Evolutionary conservation across 2,329 filamentous ascomycete genomes (phyloP).

Genomic region (Diatrype stigma): DNA sequence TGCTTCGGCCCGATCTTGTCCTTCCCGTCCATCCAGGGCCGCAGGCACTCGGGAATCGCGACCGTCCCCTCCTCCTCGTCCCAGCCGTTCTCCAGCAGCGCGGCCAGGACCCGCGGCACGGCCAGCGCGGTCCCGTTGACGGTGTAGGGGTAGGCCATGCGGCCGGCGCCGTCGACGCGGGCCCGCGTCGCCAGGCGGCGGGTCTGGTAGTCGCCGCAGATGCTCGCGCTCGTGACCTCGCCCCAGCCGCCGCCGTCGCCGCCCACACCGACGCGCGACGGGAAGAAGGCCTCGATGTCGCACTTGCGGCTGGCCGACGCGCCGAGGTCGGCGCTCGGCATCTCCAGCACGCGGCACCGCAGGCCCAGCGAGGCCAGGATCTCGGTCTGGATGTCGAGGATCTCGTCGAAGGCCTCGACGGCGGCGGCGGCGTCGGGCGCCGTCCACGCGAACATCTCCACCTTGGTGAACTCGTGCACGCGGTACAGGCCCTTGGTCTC

Average conservation of each 20-base stretch:
- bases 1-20: slow-evolving; percentile 54
- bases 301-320: slow-evolving; percentile 82
- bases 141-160: slow-evolving; percentile 74
- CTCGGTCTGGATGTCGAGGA: slow-evolving; percentile 81
- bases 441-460: slow-evolving; percentile 96
- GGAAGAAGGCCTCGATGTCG: slow-evolving; percentile 94
- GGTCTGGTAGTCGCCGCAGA: slow-evolving; percentile 93
- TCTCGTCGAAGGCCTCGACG: slow-evolving; percentile 70
- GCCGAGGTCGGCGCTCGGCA: slow-evolving; percentile 85
- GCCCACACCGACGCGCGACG: slow-evolving; percentile 56
- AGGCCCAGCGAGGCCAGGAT: slow-evolving; percentile 75
- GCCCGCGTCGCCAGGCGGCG: slow-evolving; percentile 75
- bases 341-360: slow-evolving; percentile 84
- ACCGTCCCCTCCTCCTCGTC: slow-evolving; percentile 65
- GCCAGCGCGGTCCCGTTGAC: slow-evolving; percentile 93
- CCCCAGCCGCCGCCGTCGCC: slow-evolving; percentile 82
- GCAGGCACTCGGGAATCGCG: slow-evolving; percentile 71
- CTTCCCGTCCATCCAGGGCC: slow-evolving; percentile 78
- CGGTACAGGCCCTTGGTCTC: slow-evolving; percentile 94
- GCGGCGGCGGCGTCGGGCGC: slow-evolving; percentile 48
- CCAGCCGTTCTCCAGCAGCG: slow-evolving; percentile 88
- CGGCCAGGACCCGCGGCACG: slow-evolving; percentile 83
- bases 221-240: slow-evolving; percentile 84
- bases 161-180: slow-evolving; percentile 40
- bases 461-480: slow-evolving; percentile 98